phyloP scores from a whole-genome alignment of 1,284 basidiomycete species.

The Trichosporon coremiiforme region DNA sequence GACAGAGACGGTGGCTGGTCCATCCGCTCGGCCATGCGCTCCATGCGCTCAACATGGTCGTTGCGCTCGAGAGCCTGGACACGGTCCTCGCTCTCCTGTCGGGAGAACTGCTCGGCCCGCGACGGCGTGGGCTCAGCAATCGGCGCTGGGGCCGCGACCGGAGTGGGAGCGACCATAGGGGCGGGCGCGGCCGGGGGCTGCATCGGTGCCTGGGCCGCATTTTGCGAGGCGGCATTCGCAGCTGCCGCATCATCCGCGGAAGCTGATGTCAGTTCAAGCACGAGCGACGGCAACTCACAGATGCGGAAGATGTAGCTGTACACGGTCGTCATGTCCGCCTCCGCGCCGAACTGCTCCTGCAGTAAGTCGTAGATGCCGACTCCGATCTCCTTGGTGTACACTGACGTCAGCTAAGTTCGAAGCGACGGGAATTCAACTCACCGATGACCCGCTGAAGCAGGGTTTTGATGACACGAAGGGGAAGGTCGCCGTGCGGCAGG shows the following conservation, averaged over 20 bases:
- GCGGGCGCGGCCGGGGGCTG: conserved; percentile 68
- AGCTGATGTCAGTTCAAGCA: conserved; percentile 60
- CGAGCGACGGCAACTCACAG: conserved; percentile 72
- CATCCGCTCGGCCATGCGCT: conserved; percentile 18
- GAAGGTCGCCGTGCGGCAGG: conserved; percentile 95
- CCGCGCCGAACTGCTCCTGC: conserved; percentile 55
- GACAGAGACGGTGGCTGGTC: not conserved
- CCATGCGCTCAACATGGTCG: conserved; percentile 13
- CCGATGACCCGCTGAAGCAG: conserved; percentile 94
- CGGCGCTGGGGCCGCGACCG: conserved; percentile 24
- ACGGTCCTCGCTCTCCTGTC: conserved; percentile 16
- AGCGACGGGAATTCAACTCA: conserved; percentile 61
- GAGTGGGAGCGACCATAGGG: conserved; percentile 39
- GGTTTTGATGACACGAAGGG: conserved; percentile 93
- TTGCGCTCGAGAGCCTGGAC: conserved; percentile 9
- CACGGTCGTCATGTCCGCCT: conserved; percentile 57
- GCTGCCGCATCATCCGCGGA: conserved; percentile 77
- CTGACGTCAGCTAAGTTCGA: conserved; percentile 38
- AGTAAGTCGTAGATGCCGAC: conserved; percentile 51
- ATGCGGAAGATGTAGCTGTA: conserved; percentile 62
- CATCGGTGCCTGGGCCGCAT: conserved; percentile 56
- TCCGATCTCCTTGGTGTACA: conserved; percentile 46
- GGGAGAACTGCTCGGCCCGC: not conserved
- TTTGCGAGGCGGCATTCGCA: conserved; percentile 26
- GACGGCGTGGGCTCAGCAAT: conserved; percentile 2